Base-by-base conservation (phyloP, 208 protist species). In the Novymonas esmeraldas region DNA sequence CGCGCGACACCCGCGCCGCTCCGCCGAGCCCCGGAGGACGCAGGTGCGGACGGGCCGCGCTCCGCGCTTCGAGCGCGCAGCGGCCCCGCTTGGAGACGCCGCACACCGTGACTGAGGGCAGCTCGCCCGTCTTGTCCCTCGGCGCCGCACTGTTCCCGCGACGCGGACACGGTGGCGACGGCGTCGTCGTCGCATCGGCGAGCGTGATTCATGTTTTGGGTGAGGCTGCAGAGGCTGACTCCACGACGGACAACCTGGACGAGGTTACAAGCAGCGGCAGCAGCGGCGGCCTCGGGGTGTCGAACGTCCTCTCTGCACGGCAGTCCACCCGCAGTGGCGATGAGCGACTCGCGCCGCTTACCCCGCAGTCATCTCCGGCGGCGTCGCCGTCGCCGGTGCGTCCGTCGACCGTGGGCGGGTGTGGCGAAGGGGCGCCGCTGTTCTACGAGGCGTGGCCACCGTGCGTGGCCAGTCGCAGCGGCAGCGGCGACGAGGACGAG, bases 311-410 rank as follows among this genome's bases (percentile, higher is more conserved):
- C 24, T 18, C 48, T 3, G 6, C 22, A 31, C 48, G 48, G 48
- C 48, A 52, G 48, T 52, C 48, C 13, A 26, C 24, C 48, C 26
- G 9, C 24, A 18, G 48, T 4, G 48, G n/a, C 24, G 18, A 56
- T 22, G 28, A 56, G 14, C 31, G 6, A 31, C 39, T 22, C 38
- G 55, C 29, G 22, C 22, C 3, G 14, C 16, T 61, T 7, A 61
- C 2, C 36, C 10, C 31, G 36, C n/a, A 18, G 3, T 24, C 44
- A 2, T 51, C 44, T 4, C 51, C 59, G 10, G 42, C 59, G 6
- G 22, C 20, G 13, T 64, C 59, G 16, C 59, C 59, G 29, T 64
- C 59, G 49, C 59, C 59, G 41, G 29, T 54, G 28, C 59, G 59
- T 22, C 59, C 59, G 18, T 31, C 59, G 3, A 39, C n/a, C 20